A percentile compares a stretch with the other conserved stretches of the same genome.
Evolutionary conservation across 768 basidiomycete species (phyloP).

Genomic region (Heimioporus sp.): DNA sequence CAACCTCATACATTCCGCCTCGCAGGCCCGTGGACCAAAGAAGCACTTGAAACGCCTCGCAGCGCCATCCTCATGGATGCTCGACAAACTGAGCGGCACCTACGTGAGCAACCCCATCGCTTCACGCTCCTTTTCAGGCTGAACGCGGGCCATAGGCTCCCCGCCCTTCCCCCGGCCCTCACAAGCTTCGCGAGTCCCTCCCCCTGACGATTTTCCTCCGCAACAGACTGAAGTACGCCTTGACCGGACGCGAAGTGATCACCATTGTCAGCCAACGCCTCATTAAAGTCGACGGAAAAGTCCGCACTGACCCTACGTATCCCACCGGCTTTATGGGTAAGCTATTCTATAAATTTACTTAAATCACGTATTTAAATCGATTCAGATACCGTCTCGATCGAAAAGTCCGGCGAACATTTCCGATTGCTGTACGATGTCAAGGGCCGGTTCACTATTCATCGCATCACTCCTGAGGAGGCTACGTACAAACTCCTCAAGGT

Average conservation of each 20-base stretch:
- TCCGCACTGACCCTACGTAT: constrained; percentile 95
- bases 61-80: constrained; percentile 99
- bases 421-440: constrained; percentile 99
- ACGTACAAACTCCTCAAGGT: constrained; percentile 96
- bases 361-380: background rate
- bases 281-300: constrained; percentile 98
- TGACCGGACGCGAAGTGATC: constrained; percentile 95
- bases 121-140: background rate
- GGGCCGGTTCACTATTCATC: constrained; percentile 99
- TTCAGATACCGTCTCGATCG: constrained; percentile 91
- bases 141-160: constrained; percentile 62
- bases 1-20: constrained; percentile 20
- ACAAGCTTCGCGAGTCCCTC: constrained; percentile 98
- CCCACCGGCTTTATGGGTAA: constrained; percentile 97
- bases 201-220: constrained; percentile 97
- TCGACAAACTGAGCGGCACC: constrained; percentile 96
- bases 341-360: constrained; percentile 16
- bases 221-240: constrained; percentile 98
- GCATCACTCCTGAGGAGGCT: constrained; percentile 97
- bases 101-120: constrained; percentile 56
- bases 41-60: constrained; percentile 98
- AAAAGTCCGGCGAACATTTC: constrained; percentile 99
- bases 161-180: constrained; percentile 96
- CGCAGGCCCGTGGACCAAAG: constrained; percentile 94
- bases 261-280: constrained; percentile 93